Evolutionary conservation across 2,329 filamentous ascomycete genomes (phyloP).

Genomic region (Penicillium oxalicum): DNA sequence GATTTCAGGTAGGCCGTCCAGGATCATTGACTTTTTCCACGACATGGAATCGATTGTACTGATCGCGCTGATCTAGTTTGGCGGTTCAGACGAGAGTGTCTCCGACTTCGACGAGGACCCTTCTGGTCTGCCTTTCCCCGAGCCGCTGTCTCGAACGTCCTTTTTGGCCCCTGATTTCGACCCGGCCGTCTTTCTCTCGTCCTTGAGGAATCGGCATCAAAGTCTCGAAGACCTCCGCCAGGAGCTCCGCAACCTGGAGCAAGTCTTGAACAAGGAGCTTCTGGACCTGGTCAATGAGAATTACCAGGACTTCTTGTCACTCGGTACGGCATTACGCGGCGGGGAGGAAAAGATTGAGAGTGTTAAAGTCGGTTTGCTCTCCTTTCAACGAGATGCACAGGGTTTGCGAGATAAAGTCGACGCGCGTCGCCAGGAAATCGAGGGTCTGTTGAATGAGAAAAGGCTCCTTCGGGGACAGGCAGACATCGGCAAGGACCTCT

Average conservation of each 20-base stretch:
- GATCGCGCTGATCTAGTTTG: slow-evolving; percentile 30
- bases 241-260: slow-evolving; percentile 75
- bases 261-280: slow-evolving; percentile 75
- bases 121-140: slow-evolving; percentile 74
- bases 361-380: slow-evolving; percentile 76
- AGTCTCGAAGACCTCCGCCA: slow-evolving; percentile 87
- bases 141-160: slow-evolving; percentile 72
- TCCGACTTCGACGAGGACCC: slow-evolving; percentile 54
- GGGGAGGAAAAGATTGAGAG: slow-evolving; percentile 91
- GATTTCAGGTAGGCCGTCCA: slow-evolving; percentile 27
- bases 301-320: slow-evolving; percentile 80
- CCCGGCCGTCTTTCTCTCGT: slow-evolving; percentile 74
- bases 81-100: slow-evolving; percentile 42
- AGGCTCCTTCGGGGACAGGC: slow-evolving; percentile 58
- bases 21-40: too few species aligned
- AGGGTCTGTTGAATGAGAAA: slow-evolving; percentile 60
- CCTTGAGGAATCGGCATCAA: slow-evolving; percentile 80
- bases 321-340: slow-evolving; percentile 74
- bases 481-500: slow-evolving; percentile 49
- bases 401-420: slow-evolving; percentile 63
- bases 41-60: not conserved
- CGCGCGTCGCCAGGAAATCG: slow-evolving; percentile 58
- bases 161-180: slow-evolving; percentile 76
- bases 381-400: slow-evolving; percentile 76
- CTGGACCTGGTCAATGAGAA: slow-evolving; percentile 93